Evolutionary conservation across 2,329 filamentous ascomycete species (phyloP).

Genomic region (Pseudopithomyces chartarum): DNA sequence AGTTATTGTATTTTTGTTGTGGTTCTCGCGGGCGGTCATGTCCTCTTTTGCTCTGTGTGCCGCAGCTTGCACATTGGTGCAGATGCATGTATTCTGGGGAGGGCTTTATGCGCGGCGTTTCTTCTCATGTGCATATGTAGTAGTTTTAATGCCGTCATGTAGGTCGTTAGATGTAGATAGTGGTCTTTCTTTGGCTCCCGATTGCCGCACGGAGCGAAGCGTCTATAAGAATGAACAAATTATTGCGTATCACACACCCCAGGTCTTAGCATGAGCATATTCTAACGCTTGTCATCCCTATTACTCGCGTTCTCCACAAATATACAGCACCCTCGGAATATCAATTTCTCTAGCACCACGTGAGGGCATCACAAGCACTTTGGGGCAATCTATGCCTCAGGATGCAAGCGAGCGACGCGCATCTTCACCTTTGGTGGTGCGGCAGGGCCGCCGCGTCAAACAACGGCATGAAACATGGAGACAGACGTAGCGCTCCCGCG

Average conservation of each 20-base stretch:
- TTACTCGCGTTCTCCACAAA: background rate
- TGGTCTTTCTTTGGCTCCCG: background rate
- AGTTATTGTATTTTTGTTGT: background rate
- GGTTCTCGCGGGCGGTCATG: background rate
- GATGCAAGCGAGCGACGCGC: background rate
- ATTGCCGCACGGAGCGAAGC: background rate
- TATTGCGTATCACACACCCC: conserved; percentile 7
- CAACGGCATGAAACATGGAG: background rate
- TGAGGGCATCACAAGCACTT: background rate
- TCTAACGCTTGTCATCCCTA: background rate
- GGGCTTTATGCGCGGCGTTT: no score
- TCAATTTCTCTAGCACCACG: background rate
- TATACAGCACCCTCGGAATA: background rate
- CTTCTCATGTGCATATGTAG: background rate
- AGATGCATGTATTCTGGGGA: background rate
- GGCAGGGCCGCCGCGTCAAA: background rate
- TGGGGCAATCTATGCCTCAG: background rate
- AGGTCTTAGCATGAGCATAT: background rate
- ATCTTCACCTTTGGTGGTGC: background rate
- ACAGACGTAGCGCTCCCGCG: background rate
- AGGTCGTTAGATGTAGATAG: conserved; percentile 5
- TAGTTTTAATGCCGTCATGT: background rate
- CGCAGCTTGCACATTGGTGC: background rate
- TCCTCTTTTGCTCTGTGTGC: background rate
- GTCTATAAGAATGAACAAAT: background rate